A percentile compares a stretch with the other conserved stretches of the same genome.
These are phyloP conservation scores for Narthecium ossifragum DNA, from an alignment of 106 monocot genomes.

Conservation along the genomic window DNA sequence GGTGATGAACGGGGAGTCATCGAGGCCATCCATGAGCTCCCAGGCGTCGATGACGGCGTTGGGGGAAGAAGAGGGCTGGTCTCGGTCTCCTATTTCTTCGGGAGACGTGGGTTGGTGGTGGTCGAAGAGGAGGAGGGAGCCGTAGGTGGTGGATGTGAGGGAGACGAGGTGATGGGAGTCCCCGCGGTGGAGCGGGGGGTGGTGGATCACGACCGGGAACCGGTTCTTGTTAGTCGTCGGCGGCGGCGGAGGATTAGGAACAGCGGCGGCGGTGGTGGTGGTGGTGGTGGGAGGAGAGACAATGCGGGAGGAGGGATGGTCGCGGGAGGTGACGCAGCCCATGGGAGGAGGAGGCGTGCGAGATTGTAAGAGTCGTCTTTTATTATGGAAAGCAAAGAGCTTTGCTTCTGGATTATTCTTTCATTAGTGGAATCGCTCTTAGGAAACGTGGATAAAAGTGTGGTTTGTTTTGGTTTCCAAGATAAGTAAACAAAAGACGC, in stretches of 20 bases:
- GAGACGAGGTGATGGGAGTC: conserved; percentile 5
- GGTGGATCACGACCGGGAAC: background rate
- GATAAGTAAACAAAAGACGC: too few species aligned
- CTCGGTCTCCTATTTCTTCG: background rate
- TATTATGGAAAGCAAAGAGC: too few species aligned
- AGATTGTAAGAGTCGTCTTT: too few species aligned
- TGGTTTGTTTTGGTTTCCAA: too few species aligned
- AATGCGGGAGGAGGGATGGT: background rate
- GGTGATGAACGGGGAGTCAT: background rate
- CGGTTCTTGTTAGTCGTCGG: background rate
- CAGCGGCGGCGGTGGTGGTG: background rate
- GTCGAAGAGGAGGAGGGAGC: conserved; percentile 7
- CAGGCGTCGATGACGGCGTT: conserved; percentile 12
- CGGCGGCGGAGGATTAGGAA: background rate
- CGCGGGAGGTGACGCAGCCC: conserved; percentile 18
- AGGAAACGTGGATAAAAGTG: too few species aligned
- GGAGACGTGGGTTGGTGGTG: background rate
- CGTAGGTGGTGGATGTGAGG: conserved; percentile 17
- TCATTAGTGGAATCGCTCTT: too few species aligned
- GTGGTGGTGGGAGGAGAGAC: background rate
- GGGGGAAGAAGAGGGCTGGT: background rate
- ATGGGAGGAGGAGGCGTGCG: conserved; percentile 2
- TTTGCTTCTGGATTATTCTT: too few species aligned
- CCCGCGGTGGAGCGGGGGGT: background rate
- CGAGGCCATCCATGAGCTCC: conserved; percentile 23